A percentile compares a stretch with the other conserved stretches of the same genome.
Evolutionary conservation across 208 protist species (phyloP).

Genomic region (Novymonas esmeraldas): DNA sequence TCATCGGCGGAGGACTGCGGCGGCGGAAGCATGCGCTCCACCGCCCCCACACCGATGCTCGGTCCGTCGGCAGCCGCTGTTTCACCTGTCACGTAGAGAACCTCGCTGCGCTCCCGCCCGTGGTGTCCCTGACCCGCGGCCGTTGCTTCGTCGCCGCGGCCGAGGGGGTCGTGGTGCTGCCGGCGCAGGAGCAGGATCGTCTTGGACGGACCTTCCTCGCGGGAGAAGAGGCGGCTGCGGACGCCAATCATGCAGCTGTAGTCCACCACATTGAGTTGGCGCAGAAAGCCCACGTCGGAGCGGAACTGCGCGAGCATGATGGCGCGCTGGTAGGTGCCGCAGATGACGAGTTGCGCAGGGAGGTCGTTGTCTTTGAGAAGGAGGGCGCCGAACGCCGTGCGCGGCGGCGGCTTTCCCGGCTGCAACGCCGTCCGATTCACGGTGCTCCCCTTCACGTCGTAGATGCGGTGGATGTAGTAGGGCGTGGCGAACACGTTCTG

Average conservation of each 20-base stretch:
- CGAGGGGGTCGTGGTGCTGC: constrained; percentile 19
- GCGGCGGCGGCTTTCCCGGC: constrained; percentile 54
- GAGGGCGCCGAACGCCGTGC: constrained; percentile 80
- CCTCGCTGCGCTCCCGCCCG: constrained; percentile 9
- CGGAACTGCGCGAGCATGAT: constrained; percentile 89
- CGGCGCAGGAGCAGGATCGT: constrained; percentile 49
- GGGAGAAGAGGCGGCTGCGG: constrained; percentile 76
- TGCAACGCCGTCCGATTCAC: constrained; percentile 67
- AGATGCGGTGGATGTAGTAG: constrained; percentile 91
- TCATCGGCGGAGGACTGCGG: neutral
- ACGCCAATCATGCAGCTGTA: constrained; percentile 94
- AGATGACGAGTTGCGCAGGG: constrained; percentile 81
- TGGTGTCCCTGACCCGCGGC: neutral
- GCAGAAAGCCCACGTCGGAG: constrained; percentile 83
- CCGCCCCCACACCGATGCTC: constrained; percentile 15
- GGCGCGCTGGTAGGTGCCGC: constrained; percentile 68
- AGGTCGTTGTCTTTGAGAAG: constrained; percentile 92
- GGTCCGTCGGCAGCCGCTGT: constrained; percentile 17
- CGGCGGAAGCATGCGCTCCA: neutral
- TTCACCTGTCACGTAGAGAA: constrained; percentile 22
- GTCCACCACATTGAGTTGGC: constrained; percentile 86
- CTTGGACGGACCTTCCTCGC: constrained; percentile 63
- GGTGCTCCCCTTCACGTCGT: constrained; percentile 93
- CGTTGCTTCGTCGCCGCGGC: neutral
- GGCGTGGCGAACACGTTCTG: constrained; percentile 91